Percentiles rank a stretch among this genome's conserved stretches.
phyloP scores from a whole-genome alignment of 2,329 filamentous ascomycete species.

The Didymella exigua region DNA sequence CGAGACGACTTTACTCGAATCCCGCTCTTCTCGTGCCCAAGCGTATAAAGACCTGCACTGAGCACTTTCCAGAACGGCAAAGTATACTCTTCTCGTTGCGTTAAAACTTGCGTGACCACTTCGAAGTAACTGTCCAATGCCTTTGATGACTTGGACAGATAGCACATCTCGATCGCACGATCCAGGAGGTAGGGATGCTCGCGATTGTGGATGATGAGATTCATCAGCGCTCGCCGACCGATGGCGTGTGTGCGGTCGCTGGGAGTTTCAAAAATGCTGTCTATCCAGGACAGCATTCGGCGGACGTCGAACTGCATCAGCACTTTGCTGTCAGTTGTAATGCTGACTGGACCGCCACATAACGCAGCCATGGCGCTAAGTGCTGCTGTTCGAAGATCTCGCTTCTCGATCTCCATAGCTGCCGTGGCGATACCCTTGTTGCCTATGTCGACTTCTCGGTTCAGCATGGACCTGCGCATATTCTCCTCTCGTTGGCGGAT shows the following conservation, averaged over 20 bases:
- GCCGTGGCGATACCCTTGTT: slow-evolving; percentile 81
- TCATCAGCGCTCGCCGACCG: slow-evolving; percentile 84
- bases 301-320: slow-evolving; percentile 88
- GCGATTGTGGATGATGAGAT: slow-evolving; percentile 87
- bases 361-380: slow-evolving; percentile 94
- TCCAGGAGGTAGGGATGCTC: slow-evolving; percentile 85
- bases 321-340: slow-evolving; percentile 86
- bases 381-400: slow-evolving; percentile 86
- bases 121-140: slow-evolving; percentile 94
- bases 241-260: slow-evolving; percentile 93
- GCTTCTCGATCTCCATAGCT: slow-evolving; percentile 95
- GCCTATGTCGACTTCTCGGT: slow-evolving; percentile 73
- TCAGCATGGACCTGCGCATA: slow-evolving; percentile 83
- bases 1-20: slow-evolving; percentile 87
- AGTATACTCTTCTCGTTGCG: slow-evolving; percentile 80
- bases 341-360: slow-evolving; percentile 81
- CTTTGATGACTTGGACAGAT: slow-evolving; percentile 78
- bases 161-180: slow-evolving; percentile 90
- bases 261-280: slow-evolving; percentile 88
- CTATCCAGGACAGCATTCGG: slow-evolving; percentile 93
- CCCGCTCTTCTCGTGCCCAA: slow-evolving; percentile 88
- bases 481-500: slow-evolving; percentile 82
- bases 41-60: slow-evolving; percentile 84
- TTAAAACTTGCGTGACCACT: slow-evolving; percentile 85
- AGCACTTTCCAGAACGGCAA: slow-evolving; percentile 90